Percentiles rank a stretch among this genome's conserved stretches.
Conservation (phyloP, 768 basidiomycete species). For the Punctularia strigosozonata region DNA sequence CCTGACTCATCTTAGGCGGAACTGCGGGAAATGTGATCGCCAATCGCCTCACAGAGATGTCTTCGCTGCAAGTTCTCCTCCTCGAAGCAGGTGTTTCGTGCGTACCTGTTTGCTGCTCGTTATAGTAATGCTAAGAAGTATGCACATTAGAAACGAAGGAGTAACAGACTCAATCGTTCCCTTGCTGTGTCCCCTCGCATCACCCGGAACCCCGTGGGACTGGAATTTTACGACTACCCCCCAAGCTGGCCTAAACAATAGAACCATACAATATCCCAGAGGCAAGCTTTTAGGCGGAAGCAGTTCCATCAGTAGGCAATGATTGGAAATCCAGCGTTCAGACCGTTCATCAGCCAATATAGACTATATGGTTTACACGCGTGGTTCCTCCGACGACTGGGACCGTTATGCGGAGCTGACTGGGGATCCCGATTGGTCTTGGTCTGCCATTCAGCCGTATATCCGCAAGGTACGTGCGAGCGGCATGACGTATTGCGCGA, state of each 20-base stretch:
- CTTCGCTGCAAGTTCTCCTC: conserved; percentile 5
- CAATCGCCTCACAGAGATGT: conserved; percentile 7
- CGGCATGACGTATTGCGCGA: not conserved
- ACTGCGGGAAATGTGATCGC: conserved; percentile 9
- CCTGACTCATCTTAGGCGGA: conserved; percentile 5
- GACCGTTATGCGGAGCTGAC: conserved; percentile 8
- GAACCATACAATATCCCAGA: conserved; percentile 1
- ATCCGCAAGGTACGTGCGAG: conserved; percentile 2
- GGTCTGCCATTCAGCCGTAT: conserved; percentile 6
- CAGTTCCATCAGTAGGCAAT: conserved; percentile 7
- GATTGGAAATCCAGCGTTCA: not conserved
- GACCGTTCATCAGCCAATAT: too few relatives aligned
- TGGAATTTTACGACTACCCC: not conserved
- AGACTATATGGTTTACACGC: conserved; percentile 11
- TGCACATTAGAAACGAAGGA: not conserved
- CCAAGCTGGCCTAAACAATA: not conserved
- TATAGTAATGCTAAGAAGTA: too few relatives aligned
- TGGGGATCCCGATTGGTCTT: conserved; percentile 9
- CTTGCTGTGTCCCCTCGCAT: not conserved
- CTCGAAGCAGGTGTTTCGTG: conserved; percentile 11
- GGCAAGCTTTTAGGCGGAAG: conserved; percentile 6
- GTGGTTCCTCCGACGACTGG: conserved; percentile 10
- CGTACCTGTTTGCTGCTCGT: too few relatives aligned
- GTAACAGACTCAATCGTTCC: not conserved
- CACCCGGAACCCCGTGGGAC: not conserved